These are phyloP conservation scores for Hyphodiscus hymeniophilus DNA, from an alignment of 495 filamentous ascomycete genomes.

Conservation along the genomic window DNA sequence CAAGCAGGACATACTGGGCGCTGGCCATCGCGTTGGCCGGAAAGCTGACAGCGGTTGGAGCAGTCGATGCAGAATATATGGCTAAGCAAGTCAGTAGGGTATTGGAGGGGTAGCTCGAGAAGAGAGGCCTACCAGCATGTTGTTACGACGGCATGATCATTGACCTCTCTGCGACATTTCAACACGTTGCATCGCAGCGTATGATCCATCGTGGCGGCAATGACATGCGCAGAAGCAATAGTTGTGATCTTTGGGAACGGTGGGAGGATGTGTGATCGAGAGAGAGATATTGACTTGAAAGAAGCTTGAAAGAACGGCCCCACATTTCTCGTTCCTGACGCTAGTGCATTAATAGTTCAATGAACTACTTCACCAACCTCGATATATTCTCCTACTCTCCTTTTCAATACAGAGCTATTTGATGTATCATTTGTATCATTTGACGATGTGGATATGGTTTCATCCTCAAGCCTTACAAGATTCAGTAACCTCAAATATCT, in stretches of 20 bases:
- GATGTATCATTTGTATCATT: too few species aligned
- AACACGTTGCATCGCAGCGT: conserved; percentile 72
- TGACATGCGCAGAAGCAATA: too few species aligned
- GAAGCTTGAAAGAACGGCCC: too few species aligned
- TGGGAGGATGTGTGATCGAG: neutral
- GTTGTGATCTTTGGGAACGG: neutral
- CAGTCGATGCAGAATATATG: conserved; percentile 84
- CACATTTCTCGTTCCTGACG: too few species aligned
- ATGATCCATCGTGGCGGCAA: conserved; percentile 52
- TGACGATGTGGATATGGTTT: too few species aligned
- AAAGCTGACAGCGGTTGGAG: conserved; percentile 59
- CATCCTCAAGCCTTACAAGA: too few species aligned
- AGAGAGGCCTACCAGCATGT: conserved; percentile 63
- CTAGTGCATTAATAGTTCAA: too few species aligned
- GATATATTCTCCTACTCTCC: too few species aligned
- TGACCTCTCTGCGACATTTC: conserved; percentile 66
- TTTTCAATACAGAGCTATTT: too few species aligned
- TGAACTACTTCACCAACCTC: too few species aligned
- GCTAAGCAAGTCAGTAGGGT: conserved; percentile 31
- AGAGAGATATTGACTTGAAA: too few species aligned
- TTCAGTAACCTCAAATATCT: too few species aligned
- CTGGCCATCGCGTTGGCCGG: conserved; percentile 40
- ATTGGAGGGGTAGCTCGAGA: neutral
- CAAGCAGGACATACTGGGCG: conserved; percentile 77
- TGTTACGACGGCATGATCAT: conserved; percentile 75